phyloP scores from a whole-genome alignment of 2,329 filamentous ascomycete genomes.

The Xylariaceae sp. region DNA sequence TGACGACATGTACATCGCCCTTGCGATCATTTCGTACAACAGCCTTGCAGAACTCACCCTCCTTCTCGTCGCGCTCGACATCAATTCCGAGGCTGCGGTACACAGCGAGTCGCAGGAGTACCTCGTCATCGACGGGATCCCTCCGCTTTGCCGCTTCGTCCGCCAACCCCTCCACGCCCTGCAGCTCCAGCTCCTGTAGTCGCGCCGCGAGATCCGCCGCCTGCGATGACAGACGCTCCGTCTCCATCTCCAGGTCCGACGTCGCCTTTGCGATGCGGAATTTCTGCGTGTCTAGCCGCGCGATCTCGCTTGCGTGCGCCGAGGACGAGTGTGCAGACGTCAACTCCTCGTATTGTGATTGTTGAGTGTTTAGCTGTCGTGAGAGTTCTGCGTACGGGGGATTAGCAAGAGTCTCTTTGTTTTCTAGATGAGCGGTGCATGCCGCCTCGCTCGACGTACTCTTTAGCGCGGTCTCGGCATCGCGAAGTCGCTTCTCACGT shows the following conservation, averaged over 20 bases:
- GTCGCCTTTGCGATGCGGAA: conserved; percentile 94
- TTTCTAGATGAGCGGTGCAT: not conserved
- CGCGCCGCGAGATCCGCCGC: conserved; percentile 76
- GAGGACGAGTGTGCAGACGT: conserved; percentile 76
- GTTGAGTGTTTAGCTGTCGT: conserved; percentile 76
- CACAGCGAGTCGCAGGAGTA: conserved; percentile 81
- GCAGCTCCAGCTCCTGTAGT: conserved; percentile 82
- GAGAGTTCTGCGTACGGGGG: conserved; percentile 62
- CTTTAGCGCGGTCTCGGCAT: conserved; percentile 71
- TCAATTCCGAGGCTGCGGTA: conserved; percentile 93
- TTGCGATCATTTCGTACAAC: conserved; percentile 84
- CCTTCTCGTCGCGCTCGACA: conserved; percentile 74
- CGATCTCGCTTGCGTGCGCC: conserved; percentile 82
- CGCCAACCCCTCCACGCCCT: conserved; percentile 76
- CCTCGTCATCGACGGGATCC: conserved; percentile 67
- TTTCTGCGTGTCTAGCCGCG: conserved; percentile 88
- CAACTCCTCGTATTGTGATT: conserved; percentile 78
- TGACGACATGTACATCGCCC: conserved; percentile 93
- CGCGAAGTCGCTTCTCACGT: conserved; percentile 77
- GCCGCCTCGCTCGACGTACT: conserved; percentile 46
- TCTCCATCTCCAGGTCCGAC: conserved; percentile 88
- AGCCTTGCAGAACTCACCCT: conserved; percentile 83
- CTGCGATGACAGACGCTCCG: conserved; percentile 86
- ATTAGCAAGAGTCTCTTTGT: not conserved
- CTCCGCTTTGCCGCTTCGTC: conserved; percentile 40